Evolutionary conservation across 2,329 filamentous ascomycete species (phyloP), one percentile per base, ranked within the genome.

Genomic region (Diaporthe australafricana): DNA sequence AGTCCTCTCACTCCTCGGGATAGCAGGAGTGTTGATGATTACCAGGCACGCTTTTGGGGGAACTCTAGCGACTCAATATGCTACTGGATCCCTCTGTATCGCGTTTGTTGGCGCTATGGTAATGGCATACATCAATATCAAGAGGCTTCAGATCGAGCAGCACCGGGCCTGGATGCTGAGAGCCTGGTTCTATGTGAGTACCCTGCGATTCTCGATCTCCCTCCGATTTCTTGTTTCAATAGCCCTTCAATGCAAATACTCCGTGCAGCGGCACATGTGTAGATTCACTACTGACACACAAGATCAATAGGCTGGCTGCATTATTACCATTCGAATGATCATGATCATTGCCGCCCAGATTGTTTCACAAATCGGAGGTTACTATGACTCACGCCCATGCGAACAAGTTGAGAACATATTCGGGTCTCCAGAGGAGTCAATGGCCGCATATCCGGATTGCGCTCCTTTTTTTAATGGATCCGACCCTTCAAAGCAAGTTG

Each of bases 91-190:
- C 0, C 75, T 88, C 0, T 84, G 79, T 1, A 81, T 89, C 42
- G 76, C 84, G 6, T 87, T 87, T 3, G 78, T 85, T 0, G 74
- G 78, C 1, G 81, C 83, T 16, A 77, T 88, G 40, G 73, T 77
- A 0, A 73, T 91, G 53, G 86, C 88, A 1, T 86, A 85, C 48
- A 82, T 86, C 77, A 90, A 91, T 74, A 86, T 92, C 77, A 90
- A 88, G 77, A 80, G 83, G 2, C 78, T 91, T 2, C 89, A 91
- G 75, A 89, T 92, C 56, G 88, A 91, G 42, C 86, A 91, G 75
- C 89, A 91, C 73, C 84, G 90, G 1, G 87, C 87, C 3, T 91
- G 89, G 89, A 91, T 91, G 89, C 76, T 91, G 35, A 78, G 89
- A 25, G 83, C 86, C 9, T 87, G 86, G 86, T 80, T 86, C 48